Conservation (phyloP, 2,329 filamentous ascomycete genomes). For the Ascochyta rabiei region DNA sequence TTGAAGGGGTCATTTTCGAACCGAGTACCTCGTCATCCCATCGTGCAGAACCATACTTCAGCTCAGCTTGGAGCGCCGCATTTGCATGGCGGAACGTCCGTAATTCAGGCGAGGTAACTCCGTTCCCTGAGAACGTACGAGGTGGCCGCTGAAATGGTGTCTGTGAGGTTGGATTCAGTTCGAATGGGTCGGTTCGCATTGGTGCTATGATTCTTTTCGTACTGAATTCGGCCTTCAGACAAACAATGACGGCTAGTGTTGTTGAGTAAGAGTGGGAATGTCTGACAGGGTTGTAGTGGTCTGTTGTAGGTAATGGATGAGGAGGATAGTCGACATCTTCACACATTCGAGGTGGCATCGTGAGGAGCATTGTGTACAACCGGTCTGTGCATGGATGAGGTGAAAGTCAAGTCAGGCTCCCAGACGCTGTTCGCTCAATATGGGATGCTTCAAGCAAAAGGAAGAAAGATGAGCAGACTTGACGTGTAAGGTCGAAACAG, state of each 20-base stretch:
- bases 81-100: not conserved
- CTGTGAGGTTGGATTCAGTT: not conserved
- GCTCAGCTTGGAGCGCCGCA: not conserved
- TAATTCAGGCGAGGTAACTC: not conserved
- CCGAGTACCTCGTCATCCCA: not conserved
- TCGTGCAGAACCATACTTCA: not conserved
- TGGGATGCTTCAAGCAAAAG: not conserved
- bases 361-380: conserved; percentile 6
- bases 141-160: not conserved
- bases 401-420: not conserved
- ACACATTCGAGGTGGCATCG: conserved; percentile 4
- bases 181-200: not conserved
- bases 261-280: conserved; percentile 2
- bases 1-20: not conserved
- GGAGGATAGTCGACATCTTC: not conserved
- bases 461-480: not conserved
- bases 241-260: not conserved
- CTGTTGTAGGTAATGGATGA: not conserved
- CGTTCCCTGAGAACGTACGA: not conserved
- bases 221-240: not conserved
- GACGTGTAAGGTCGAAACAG: too few species aligned
- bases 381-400: not conserved
- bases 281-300: conserved; percentile 1
- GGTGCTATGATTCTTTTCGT: not conserved
- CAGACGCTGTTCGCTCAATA: not conserved